phyloP scores from a whole-genome alignment of 805 yeast genomes.

The Tanozyma kutaoensis region DNA sequence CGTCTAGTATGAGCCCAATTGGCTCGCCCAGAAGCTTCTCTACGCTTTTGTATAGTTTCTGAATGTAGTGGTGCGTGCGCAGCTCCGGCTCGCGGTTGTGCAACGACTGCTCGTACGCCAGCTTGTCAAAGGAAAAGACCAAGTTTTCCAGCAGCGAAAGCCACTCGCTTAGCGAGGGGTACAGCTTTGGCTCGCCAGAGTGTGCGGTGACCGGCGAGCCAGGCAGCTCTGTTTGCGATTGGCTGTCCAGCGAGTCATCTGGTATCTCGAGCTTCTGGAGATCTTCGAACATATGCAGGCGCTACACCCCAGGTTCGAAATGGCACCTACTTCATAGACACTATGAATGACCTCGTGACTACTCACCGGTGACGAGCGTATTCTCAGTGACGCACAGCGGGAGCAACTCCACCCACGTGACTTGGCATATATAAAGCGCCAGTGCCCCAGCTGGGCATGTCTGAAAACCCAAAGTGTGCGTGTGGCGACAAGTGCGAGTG shows the following conservation, averaged over 20 bases:
- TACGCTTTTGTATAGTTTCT: constrained; percentile 36
- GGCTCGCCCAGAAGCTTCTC: constrained; percentile 10
- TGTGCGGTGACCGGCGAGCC: constrained; percentile 1
- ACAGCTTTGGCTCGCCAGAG: constrained; percentile 5
- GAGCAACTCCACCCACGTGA: too few relatives aligned
- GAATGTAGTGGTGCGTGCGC: constrained; percentile 32
- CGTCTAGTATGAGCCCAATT: constrained; percentile 18
- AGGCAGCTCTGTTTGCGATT: constrained; percentile 12
- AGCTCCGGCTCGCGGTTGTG: constrained; percentile 27
- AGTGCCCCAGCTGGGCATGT: too few relatives aligned
- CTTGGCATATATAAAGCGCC: too few relatives aligned
- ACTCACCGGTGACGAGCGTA: too few relatives aligned
- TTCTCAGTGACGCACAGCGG: too few relatives aligned
- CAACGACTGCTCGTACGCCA: constrained; percentile 23
- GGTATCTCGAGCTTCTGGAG: constrained; percentile 29
- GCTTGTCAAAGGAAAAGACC: constrained; percentile 27
- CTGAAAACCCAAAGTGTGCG: too few relatives aligned
- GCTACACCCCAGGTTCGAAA: too few relatives aligned
- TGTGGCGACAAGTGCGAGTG: too few relatives aligned
- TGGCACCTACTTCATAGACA: too few relatives aligned
- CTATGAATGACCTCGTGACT: too few relatives aligned
- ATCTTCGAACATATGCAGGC: constrained; percentile 5
- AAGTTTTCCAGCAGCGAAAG: constrained; percentile 20
- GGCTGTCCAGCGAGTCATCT: constrained; percentile 13
- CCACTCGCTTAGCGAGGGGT: constrained; percentile 34